A percentile compares a stretch with the other conserved stretches of the same genome.
phyloP scores from a whole-genome alignment of 441 rosid species.

The Gossypium gossypioides region DNA sequence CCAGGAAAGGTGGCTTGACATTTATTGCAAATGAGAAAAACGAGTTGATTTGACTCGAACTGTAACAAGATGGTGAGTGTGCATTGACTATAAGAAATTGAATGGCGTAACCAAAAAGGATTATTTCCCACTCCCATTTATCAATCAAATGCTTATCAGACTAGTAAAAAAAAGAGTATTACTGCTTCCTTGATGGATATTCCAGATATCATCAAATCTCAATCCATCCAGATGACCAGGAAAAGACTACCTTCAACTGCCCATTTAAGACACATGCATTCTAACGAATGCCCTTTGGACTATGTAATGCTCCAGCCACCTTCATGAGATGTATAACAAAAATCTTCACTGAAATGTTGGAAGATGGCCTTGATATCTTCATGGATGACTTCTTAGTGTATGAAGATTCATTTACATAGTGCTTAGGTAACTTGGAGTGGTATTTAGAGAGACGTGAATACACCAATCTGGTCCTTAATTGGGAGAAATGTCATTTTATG shows the following conservation, averaged over 20 bases:
- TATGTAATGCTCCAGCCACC: neutral
- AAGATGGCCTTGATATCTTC: neutral
- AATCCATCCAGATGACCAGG: neutral
- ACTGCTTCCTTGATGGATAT: neutral
- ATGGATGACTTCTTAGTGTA: neutral
- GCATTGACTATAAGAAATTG: neutral
- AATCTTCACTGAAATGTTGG: neutral
- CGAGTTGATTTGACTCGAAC: neutral
- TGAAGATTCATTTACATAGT: neutral
- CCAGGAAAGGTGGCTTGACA: neutral
- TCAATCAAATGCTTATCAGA: neutral
- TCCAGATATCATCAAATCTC: neutral
- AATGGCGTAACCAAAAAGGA: neutral
- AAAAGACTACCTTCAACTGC: neutral
- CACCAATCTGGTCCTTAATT: neutral
- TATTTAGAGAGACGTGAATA: neutral
- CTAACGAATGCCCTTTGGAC: neutral
- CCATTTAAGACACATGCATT: neutral
- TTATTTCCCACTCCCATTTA: neutral
- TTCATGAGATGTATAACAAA: neutral
- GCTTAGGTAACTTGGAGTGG: neutral
- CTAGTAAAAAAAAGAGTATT: neutral
- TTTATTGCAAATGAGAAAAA: neutral
- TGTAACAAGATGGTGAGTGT: neutral
- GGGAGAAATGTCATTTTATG: neutral